phyloP scores from a whole-genome alignment of 2,329 filamentous ascomycete genomes.

The Didymella sp. region DNA sequence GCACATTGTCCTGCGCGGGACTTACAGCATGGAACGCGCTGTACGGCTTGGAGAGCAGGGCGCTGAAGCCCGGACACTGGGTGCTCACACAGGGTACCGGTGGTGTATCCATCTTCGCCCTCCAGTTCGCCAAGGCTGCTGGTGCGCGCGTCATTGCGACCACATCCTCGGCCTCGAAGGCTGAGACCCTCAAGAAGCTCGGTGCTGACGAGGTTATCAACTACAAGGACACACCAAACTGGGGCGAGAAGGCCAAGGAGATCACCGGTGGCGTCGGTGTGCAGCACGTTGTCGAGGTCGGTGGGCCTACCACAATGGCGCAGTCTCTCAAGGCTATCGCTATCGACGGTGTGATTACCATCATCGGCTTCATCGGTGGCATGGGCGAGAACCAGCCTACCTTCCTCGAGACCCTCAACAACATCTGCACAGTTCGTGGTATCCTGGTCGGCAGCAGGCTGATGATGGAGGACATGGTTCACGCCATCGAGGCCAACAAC shows the following conservation, averaged over 20 bases:
- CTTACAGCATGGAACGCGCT: slow-evolving; percentile 61
- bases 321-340: slow-evolving; percentile 60
- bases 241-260: slow-evolving; percentile 61
- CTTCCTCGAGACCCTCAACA: slow-evolving; percentile 59
- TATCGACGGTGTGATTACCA: slow-evolving; percentile 60
- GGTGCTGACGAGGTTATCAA: slow-evolving; percentile 66
- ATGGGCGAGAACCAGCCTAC: slow-evolving; percentile 57
- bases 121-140: slow-evolving; percentile 63
- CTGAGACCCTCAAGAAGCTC: slow-evolving; percentile 57
- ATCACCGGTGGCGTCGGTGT: slow-evolving; percentile 63
- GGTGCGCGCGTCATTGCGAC: slow-evolving; percentile 66
- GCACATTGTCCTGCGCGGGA: slow-evolving; percentile 56
- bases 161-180: slow-evolving; percentile 61
- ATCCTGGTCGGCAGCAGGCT: slow-evolving; percentile 63
- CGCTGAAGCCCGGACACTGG: slow-evolving; percentile 49
- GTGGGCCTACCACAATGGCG: slow-evolving; percentile 66
- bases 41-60: slow-evolving; percentile 55
- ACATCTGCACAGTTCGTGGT: slow-evolving; percentile 62
- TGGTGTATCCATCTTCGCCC: slow-evolving; percentile 70
- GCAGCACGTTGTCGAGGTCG: slow-evolving; percentile 71
- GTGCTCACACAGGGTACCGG: slow-evolving; percentile 76
- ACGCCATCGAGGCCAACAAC: slow-evolving; percentile 64
- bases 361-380: slow-evolving; percentile 66
- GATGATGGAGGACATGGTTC: slow-evolving; percentile 66
- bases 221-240: slow-evolving; percentile 60